Conservation (phyloP, 139 green algal species). For the Picochlorum sp. region DNA sequence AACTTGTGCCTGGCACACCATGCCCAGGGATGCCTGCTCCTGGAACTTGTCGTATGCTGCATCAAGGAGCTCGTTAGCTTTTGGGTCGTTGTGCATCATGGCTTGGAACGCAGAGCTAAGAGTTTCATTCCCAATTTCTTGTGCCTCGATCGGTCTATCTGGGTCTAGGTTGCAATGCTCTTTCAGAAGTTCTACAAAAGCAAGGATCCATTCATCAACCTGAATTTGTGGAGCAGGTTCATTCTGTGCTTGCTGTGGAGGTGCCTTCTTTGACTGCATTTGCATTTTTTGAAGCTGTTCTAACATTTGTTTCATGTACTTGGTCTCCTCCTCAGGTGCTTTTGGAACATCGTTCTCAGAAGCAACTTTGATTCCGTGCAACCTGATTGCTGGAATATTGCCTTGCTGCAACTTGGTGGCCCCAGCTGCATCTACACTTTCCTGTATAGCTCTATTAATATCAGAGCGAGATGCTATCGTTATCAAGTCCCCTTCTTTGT, state of each 20-base stretch:
- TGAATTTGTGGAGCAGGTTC: slow-evolving; percentile 25
- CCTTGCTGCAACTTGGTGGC: slow-evolving; percentile 7
- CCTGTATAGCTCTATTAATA: slow-evolving; percentile 32
- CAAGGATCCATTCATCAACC: slow-evolving; percentile 85
- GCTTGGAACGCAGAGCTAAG: slow-evolving; percentile 22
- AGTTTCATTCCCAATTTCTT: slow-evolving; percentile 40
- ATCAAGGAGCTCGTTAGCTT: slow-evolving; percentile 64
- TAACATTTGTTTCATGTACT: slow-evolving; percentile 38
- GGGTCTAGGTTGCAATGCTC: slow-evolving; percentile 58
- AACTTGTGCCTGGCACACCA: slow-evolving; percentile 29
- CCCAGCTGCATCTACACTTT: slow-evolving; percentile 27
- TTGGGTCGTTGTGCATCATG: slow-evolving; percentile 31
- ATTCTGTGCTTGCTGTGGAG: slow-evolving; percentile 9
- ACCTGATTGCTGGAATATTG: slow-evolving; percentile 14
- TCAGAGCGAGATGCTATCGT: slow-evolving; percentile 59
- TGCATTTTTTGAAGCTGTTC: slow-evolving; percentile 27
- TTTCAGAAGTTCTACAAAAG: slow-evolving; percentile 80
- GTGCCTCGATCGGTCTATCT: slow-evolving; percentile 66
- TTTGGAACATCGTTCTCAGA: slow-evolving; percentile 47
- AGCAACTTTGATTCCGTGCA: slow-evolving; percentile 31
- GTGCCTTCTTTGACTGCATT: slow-evolving; percentile 12
- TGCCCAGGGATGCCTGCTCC: slow-evolving; percentile 20
- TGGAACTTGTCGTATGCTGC: slow-evolving; percentile 70
- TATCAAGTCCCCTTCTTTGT: slow-evolving; percentile 61
- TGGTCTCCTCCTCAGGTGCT: slow-evolving; percentile 46